Percentiles rank a stretch among this genome's conserved stretches.
Conservation (phyloP, 345 rosid species). For the Boechera divaricarpa region DNA sequence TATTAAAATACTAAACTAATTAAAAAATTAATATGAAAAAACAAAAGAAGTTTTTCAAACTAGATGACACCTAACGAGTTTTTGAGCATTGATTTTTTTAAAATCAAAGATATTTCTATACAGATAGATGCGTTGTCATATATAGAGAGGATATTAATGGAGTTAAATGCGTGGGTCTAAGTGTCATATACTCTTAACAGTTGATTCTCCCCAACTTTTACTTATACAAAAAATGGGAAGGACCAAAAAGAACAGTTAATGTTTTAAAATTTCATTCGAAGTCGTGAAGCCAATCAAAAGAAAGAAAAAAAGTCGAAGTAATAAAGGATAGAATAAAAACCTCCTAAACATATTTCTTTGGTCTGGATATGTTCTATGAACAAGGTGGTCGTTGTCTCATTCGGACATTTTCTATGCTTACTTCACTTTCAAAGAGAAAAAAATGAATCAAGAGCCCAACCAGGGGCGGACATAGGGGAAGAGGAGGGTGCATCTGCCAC, state of each 20-base stretch:
- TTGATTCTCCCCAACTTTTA: slow-evolving; percentile 18
- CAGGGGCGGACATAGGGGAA: too few species aligned
- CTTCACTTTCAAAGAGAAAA: background rate
- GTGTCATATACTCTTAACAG: slow-evolving; percentile 9
- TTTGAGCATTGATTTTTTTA: background rate
- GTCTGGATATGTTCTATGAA: background rate
- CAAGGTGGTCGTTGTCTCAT: background rate
- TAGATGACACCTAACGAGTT: slow-evolving; percentile 4
- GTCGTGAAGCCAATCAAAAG: slow-evolving; percentile 4
- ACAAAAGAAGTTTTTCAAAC: background rate
- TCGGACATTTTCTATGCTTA: slow-evolving; percentile 5
- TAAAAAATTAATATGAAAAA: background rate
- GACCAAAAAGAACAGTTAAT: background rate
- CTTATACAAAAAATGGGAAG: background rate
- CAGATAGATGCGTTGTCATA: slow-evolving; percentile 18
- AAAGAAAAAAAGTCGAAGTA: background rate
- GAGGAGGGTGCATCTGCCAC: background rate
- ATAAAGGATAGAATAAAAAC: background rate
- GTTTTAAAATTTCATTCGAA: background rate
- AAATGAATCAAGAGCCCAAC: background rate
- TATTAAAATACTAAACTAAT: background rate
- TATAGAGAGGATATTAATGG: background rate
- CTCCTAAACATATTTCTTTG: background rate
- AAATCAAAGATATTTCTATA: background rate
- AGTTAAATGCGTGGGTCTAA: slow-evolving; percentile 26